Evolutionary conservation across 1,284 basidiomycete species (phyloP), one percentile per base, ranked within the genome.

Genomic region (Pseudozyma flocculosa): DNA sequence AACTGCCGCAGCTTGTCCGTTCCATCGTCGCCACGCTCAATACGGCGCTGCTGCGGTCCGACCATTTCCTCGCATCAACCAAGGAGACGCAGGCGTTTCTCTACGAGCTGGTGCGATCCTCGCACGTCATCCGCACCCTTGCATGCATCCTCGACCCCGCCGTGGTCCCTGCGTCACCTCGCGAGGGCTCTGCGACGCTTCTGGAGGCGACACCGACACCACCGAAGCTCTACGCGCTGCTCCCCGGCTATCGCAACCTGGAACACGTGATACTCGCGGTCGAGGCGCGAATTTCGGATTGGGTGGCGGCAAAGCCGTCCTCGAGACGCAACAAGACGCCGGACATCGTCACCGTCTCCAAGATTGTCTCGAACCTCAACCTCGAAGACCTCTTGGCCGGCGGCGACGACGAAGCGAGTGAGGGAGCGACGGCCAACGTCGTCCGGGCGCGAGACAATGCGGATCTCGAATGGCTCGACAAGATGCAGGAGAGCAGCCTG

Each of bases 21-120:
- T 52, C 53, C 15, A 43, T 70, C 36, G 62, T 72, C 9, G 50
- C 61, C 11, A 70, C 65, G 32, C 21, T 73, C 19, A 58, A 62
- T 11, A 39, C 68, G 10, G 51, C 61, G 32, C 43, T 73, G 43
- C 43, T 70, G 11, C 53, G 60, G 10, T 68, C 66, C 0, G 72
- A 73, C 44, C 48, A 50, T 10, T 59, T 60, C 21, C 45, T 73
- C 22, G 45, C 52, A 11, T 63, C 67, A 24, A 61, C 61, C 2
- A 49, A 48, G 29, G 72, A 70, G 49, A 62, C 61, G 22, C 45
- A 70, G 15, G 54, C 63, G 19, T 62, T 72, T 11, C 43, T 72
- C 9, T 73, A 73, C 52, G 72, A 73, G 52, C 52, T 72, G 8
- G 61, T 69, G 1, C 50, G 72, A n/a, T 56, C 53, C 26, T 48